Conservation (phyloP, 768 basidiomycete species). For the Lentinus brumalis region DNA sequence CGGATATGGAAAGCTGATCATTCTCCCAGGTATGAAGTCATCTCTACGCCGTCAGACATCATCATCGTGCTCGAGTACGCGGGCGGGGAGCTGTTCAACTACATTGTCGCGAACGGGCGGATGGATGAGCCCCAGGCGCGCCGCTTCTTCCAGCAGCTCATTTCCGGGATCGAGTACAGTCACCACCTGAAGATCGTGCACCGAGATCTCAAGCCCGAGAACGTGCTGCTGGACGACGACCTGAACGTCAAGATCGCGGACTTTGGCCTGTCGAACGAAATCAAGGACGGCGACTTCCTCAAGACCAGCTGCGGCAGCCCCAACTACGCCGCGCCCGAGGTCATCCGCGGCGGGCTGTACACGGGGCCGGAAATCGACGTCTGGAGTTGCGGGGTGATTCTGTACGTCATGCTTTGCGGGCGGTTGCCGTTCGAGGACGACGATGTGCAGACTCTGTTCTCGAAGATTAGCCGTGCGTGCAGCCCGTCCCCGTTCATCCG, state of each 20-base stretch:
- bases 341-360: constrained; percentile 93
- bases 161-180: constrained; percentile 95
- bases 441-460: constrained; percentile 88
- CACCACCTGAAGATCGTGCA: constrained; percentile 97
- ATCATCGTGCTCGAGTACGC: constrained; percentile 99
- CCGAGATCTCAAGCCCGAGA: constrained; percentile 97
- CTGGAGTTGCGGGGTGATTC: constrained; percentile 98
- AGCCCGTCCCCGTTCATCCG: not conserved
- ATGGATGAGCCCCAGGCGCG: constrained; percentile 89
- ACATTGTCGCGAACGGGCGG: constrained; percentile 91
- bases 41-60: constrained; percentile 93
- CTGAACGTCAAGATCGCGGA: constrained; percentile 98
- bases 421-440: constrained; percentile 97
- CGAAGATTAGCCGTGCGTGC: constrained; percentile 85
- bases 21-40: constrained; percentile 72
- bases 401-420: constrained; percentile 97
- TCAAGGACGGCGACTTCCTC: constrained; percentile 94
- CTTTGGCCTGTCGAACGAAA: constrained; percentile 95
- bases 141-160: constrained; percentile 97
- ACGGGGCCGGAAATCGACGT: constrained; percentile 98
- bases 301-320: constrained; percentile 98
- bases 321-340: constrained; percentile 98
- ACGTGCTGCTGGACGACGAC: constrained; percentile 83
- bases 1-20: not conserved
- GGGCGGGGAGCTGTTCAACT: constrained; percentile 96